Evolutionary conservation across 495 filamentous ascomycete genomes (phyloP), one percentile per base, ranked within the genome.

Genomic region (Neurospora intermedia): DNA sequence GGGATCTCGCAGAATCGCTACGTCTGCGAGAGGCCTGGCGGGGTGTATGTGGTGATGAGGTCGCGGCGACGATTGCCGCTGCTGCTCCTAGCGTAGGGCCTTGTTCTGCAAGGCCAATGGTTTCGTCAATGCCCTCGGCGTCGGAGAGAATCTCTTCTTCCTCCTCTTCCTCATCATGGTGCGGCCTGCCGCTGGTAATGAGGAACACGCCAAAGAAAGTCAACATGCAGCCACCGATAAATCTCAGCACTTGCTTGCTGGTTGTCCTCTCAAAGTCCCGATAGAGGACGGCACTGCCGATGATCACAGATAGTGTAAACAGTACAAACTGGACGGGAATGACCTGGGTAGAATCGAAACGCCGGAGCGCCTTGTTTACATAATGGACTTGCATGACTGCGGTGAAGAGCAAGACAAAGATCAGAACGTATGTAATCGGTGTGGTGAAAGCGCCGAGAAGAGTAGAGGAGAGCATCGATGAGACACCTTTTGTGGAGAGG

Each of bases 241-340:
- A 99, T 77, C 97, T 97, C 20, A 83, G 80, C 20, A 92, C 91
- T 73, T 92, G 90, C 40, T 88, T 84, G 38, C 84, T 78, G 0
- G 88, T 89, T 9, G 93, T 91, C 5, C 90, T 91, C 78, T 97
- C 90, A 77, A 99, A 99, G 81, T 99, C 96, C 7, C 94, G 89
- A 78, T 98, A 99, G 13, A 99, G 82, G 38, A 99, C 85, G 1
- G 96, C 94, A 80, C 93, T 96, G 66, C 96, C 96, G 70, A 97
- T 87, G 77, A 99, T 98, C 70, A 99, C 96, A 3, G 91, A 97
- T 7, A 99, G 84, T 0, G 96, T 99, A 80, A 99, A 99, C 46
- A 97, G 86, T 38, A 99, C 96, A 76, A 99, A 99, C 78, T 99
- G 96, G 15, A 93, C 93, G 3, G 96, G 96, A 71, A 99, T 98